phyloP scores from a whole-genome alignment of 106 monocot genomes.

The Narthecium ossifragum region DNA sequence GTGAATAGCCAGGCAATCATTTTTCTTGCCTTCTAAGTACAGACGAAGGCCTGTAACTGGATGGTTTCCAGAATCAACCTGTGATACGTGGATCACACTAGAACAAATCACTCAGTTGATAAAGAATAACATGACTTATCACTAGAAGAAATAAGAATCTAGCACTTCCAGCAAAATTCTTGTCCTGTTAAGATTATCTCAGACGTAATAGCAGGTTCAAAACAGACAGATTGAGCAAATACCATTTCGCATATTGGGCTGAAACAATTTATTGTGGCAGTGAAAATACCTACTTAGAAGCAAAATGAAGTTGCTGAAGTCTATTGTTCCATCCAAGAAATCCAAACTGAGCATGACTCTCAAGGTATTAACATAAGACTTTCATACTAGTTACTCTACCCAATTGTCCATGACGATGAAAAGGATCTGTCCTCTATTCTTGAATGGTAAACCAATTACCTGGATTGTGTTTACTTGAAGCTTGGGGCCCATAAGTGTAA shows the following conservation, averaged over 20 bases:
- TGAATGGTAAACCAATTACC: constrained; percentile 37
- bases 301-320: background rate
- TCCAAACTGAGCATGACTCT: background rate
- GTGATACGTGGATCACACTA: background rate
- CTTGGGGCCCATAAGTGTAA: constrained; percentile 56
- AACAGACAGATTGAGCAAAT: too few relatives aligned
- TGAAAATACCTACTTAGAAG: background rate
- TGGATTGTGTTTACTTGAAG: constrained; percentile 47
- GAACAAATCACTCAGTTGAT: background rate
- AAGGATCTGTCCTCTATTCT: background rate
- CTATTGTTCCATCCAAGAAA: background rate
- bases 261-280: background rate
- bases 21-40: constrained; percentile 60
- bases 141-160: background rate
- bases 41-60: constrained; percentile 76
- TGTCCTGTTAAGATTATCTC: background rate
- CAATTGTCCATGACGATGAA: background rate
- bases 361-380: background rate
- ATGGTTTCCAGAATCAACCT: constrained; percentile 56
- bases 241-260: background rate
- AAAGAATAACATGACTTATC: background rate
- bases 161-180: background rate
- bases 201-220: background rate
- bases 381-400: too few relatives aligned
- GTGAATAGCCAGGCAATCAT: constrained; percentile 55